Evolutionary conservation across 2,329 filamentous ascomycete genomes (phyloP).

Genomic region (Ilyonectria mors-panacis): DNA sequence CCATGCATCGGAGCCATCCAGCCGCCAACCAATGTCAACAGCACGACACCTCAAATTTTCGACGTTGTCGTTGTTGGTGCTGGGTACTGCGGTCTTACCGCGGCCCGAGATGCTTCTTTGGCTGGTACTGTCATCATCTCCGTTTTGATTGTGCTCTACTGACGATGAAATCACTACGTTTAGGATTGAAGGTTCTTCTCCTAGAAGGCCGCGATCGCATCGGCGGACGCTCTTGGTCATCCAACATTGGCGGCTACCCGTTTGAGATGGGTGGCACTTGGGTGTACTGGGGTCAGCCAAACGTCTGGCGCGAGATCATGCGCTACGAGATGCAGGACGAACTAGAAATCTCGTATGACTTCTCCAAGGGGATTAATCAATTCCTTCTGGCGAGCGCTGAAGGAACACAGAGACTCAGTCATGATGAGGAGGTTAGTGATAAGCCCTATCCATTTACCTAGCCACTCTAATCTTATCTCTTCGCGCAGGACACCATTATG

Average conservation of each 20-base stretch:
- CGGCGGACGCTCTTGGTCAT: slow-evolving; percentile 63
- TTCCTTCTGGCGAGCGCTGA: slow-evolving; percentile 54
- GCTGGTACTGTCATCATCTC: slow-evolving; percentile 40
- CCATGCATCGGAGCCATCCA: slow-evolving; percentile 51
- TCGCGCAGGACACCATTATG: slow-evolving; percentile 48
- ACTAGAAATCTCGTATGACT: slow-evolving; percentile 57
- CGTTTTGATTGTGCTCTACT: accelerated
- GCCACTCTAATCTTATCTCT: background rate
- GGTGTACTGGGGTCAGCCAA: slow-evolving; percentile 62
- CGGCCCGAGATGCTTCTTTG: slow-evolving; percentile 46
- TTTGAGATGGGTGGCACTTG: slow-evolving; percentile 67
- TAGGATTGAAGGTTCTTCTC: slow-evolving; percentile 58
- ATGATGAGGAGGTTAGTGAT: slow-evolving; percentile 57
- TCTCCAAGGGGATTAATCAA: slow-evolving; percentile 58
- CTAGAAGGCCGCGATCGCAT: slow-evolving; percentile 64
- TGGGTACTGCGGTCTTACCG: slow-evolving; percentile 51
- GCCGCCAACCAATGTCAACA: slow-evolving; percentile 42
- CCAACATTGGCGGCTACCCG: slow-evolving; percentile 59
- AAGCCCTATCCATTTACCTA: background rate
- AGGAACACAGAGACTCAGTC: slow-evolving; percentile 53
- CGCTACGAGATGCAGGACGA: slow-evolving; percentile 61
- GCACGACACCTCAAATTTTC: slow-evolving; percentile 30
- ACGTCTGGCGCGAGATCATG: slow-evolving; percentile 61
- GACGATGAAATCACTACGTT: background rate
- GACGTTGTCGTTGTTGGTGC: slow-evolving; percentile 52